Base-by-base conservation (phyloP, 2,329 filamentous ascomycete genomes). In the Fusarium camptoceras region DNA sequence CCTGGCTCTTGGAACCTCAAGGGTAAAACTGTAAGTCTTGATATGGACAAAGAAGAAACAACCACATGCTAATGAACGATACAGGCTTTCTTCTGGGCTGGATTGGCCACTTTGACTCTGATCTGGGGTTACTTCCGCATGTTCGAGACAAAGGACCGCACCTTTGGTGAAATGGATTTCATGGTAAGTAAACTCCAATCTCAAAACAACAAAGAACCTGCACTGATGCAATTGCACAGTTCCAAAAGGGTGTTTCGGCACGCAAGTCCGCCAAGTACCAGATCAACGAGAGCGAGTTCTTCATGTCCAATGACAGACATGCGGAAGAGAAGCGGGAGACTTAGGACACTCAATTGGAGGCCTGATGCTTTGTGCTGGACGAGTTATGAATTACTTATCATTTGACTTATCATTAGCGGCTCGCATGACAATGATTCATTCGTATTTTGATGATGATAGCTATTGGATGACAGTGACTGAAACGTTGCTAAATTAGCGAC, bases 71-170 rank as follows among this genome's bases (percentile, higher is more conserved):
- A 41, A 75, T 53, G 39, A 16, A 31, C 30, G 24, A 53, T 5
- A 2, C 24, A 81, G 78, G 81, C 80, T n/a, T 82, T 82, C 72
- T 83, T 83, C 73, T 83, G 81, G 81, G 78, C 78, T 9, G 75
- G 66, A 6, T 64, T 81, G 39, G 77, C 79, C 12, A 77, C 78
- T 15, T 58, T 83, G 8, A 81, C 80, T 2, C 74, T 79, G 2
- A 47, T 81, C 14, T 83, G 82, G 81, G 80, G 79, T 10, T 83
- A 77, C 66, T 83, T 83, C 73, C 78, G 82, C 22, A 70, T 83
- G 58, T 81, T 82, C 25, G 82, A 84, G 76, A 82, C 81, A 50
- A 83, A 83, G 76, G 80, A 77, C 55, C 79, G 82, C 37, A 84
- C 82, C 5, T 83, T 82, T 68, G 81, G 80, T 53, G 82, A 84